phyloP scores from a whole-genome alignment of 768 basidiomycete genomes.

The Cystobasidium tubakii region DNA sequence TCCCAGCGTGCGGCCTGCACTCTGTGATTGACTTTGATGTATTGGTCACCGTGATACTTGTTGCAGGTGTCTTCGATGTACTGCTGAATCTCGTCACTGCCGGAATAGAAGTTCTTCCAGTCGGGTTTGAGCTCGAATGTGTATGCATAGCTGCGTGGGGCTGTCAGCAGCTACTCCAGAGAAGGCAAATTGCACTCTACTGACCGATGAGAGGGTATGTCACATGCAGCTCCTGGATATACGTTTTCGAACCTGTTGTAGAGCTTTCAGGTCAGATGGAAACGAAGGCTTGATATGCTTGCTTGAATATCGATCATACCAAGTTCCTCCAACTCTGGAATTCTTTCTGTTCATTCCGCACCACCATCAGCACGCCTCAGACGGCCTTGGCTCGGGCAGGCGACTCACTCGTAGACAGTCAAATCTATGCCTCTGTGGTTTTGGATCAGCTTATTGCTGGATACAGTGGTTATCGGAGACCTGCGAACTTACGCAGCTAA shows the following conservation, averaged over 20 bases:
- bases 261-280: not conserved
- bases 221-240: slow-evolving; percentile 15
- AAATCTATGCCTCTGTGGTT: not conserved
- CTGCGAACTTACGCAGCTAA: not conserved
- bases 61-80: slow-evolving; percentile 53
- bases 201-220: slow-evolving; percentile 9
- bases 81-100: slow-evolving; percentile 58
- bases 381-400: no score
- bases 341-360: slow-evolving; percentile 13
- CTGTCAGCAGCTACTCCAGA: slow-evolving; percentile 24
- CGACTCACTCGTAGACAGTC: slow-evolving; percentile 5
- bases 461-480: not conserved
- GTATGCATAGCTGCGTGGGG: slow-evolving; percentile 47
- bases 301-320: not conserved
- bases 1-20: slow-evolving; percentile 56
- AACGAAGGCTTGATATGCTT: not conserved
- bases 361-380: not conserved
- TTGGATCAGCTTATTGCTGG: not conserved
- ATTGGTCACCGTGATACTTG: slow-evolving; percentile 32
- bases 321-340: slow-evolving; percentile 15
- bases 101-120: slow-evolving; percentile 52
- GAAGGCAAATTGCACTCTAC: not conserved
- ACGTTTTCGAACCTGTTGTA: slow-evolving; percentile 21
- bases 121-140: slow-evolving; percentile 35
- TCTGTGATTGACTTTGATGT: slow-evolving; percentile 47